Percentiles rank a stretch among this genome's conserved stretches.
Evolutionary conservation across 805 yeast genomes (phyloP).

Genomic region (Naumovozyma castellii): DNA sequence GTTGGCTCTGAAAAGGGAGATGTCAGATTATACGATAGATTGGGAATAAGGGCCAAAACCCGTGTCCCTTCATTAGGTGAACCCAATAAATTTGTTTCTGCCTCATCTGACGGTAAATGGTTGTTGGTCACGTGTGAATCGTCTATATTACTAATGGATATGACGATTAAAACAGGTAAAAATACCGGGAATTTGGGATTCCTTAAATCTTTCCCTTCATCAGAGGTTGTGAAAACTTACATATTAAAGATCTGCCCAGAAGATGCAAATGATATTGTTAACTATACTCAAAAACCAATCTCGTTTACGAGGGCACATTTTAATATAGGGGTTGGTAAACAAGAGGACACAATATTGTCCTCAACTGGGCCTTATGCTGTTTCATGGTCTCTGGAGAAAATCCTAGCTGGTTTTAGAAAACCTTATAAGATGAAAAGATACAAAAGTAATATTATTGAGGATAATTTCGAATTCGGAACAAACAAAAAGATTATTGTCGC

Average conservation of each 20-base stretch:
- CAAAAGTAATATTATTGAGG: constrained; percentile 54
- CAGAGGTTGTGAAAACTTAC: constrained; percentile 58
- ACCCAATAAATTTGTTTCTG: constrained; percentile 54
- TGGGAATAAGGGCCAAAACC: constrained; percentile 73
- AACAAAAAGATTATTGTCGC: constrained; percentile 66
- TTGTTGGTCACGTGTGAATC: constrained; percentile 69
- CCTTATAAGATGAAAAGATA: constrained; percentile 60
- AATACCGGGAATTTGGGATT: constrained; percentile 56
- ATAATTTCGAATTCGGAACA: constrained; percentile 68
- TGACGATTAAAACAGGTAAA: constrained; percentile 51
- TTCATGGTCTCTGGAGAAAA: constrained; percentile 63
- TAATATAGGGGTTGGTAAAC: constrained; percentile 56
- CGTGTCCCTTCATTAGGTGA: constrained; percentile 79
- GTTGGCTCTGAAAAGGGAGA: constrained; percentile 71
- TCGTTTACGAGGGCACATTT: constrained; percentile 67
- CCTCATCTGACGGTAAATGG: constrained; percentile 74
- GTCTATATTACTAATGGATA: constrained; percentile 62
- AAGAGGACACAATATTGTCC: constrained; percentile 64
- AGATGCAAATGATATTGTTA: constrained; percentile 54
- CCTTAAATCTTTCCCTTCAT: constrained; percentile 51
- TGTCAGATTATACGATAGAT: constrained; percentile 58
- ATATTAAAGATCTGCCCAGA: constrained; percentile 62
- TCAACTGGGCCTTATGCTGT: constrained; percentile 77
- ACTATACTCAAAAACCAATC: constrained; percentile 39
- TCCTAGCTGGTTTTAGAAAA: constrained; percentile 42